A percentile compares a stretch with the other conserved stretches of the same genome.
Conservation (phyloP, 129 eudicot genomes). For the Helianthus tuberosus region DNA sequence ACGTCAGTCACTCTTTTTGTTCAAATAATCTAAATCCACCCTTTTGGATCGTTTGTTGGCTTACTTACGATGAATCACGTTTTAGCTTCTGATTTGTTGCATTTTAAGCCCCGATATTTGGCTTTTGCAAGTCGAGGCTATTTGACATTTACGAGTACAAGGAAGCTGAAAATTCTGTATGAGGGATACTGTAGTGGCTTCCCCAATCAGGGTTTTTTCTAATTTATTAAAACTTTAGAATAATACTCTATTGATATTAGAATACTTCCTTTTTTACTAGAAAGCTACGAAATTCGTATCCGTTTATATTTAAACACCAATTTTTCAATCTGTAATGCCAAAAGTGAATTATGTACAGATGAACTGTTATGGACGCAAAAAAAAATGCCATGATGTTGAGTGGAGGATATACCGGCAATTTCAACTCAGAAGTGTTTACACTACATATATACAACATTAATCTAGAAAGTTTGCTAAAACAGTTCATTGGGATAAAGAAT, state of each 20-base stretch:
- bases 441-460: not conserved
- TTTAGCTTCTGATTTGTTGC: not conserved
- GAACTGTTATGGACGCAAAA: not conserved
- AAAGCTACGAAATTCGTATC: not conserved
- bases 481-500: not conserved
- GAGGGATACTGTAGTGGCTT: slow-evolving; percentile 2
- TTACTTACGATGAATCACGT: too few species aligned
- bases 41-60: not conserved
- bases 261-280: not conserved
- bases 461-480: not conserved
- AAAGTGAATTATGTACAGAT: not conserved
- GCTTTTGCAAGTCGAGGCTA: not conserved
- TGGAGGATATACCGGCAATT: not conserved
- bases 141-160: slow-evolving; percentile 1
- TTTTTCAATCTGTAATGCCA: not conserved
- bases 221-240: too few species aligned
- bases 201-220: not conserved
- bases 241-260: not conserved
- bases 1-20: too few species aligned
- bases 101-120: not conserved
- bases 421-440: not conserved
- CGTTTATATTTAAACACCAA: not conserved
- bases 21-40: not conserved
- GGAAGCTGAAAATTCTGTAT: not conserved
- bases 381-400: not conserved